Percentiles rank a stretch among this genome's conserved stretches.
Conservation (phyloP, 2,329 filamentous ascomycete genomes). For the Didymosphaeria variabile region DNA sequence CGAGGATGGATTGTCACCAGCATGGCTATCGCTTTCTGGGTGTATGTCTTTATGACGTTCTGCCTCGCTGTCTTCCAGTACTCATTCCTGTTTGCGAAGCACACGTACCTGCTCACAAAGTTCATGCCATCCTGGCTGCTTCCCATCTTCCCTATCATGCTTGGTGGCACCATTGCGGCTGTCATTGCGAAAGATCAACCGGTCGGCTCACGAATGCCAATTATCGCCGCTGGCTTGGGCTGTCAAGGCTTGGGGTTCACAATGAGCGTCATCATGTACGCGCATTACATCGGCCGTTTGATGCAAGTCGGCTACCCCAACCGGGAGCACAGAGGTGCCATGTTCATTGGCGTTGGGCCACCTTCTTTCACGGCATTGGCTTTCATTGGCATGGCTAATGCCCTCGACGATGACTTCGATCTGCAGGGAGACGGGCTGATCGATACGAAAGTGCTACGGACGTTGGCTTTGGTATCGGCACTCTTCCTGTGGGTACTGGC, state of each 20-base stretch:
- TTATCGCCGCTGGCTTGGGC: conserved; percentile 71
- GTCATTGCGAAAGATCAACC: conserved; percentile 71
- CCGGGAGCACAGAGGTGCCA: conserved; percentile 71
- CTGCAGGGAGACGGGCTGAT: conserved; percentile 59
- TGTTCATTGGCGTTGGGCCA: conserved; percentile 81
- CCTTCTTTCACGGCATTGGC: conserved; percentile 76
- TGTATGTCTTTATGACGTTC: conserved; percentile 54
- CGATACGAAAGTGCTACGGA: conserved; percentile 53
- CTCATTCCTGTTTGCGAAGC: conserved; percentile 69
- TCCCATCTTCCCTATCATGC: conserved; percentile 78
- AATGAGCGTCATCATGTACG: conserved; percentile 76
- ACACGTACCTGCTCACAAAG: conserved; percentile 67
- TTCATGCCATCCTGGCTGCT: conserved; percentile 81
- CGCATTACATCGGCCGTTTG: conserved; percentile 75
- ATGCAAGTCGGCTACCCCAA: conserved; percentile 72
- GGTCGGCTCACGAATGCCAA: conserved; percentile 64
- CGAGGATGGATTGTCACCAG: conserved; percentile 52
- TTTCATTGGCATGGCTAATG: conserved; percentile 72
- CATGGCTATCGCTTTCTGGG: conserved; percentile 55
- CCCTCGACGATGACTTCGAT: conserved; percentile 57
- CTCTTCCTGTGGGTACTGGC: conserved; percentile 72
- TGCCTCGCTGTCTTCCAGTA: conserved; percentile 60
- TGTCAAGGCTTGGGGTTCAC: conserved; percentile 76
- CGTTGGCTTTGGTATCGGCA: conserved; percentile 58
- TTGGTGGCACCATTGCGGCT: conserved; percentile 74